These are phyloP conservation scores for Dipodascus albidus DNA, from an alignment of 805 yeast species.

Conservation along the genomic window DNA sequence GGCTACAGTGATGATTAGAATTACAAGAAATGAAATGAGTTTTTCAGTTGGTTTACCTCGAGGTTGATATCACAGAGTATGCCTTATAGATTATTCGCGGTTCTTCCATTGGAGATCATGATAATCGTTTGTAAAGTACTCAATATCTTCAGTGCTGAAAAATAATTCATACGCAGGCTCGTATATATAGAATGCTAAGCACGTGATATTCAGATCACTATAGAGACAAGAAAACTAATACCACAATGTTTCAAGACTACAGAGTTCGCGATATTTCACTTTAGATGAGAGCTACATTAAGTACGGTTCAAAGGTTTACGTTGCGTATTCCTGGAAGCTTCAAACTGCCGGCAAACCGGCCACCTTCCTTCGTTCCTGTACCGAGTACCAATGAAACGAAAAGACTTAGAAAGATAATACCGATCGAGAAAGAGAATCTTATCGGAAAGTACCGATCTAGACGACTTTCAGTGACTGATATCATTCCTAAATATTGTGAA, in stretches of 20 bases:
- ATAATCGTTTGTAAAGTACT: background rate
- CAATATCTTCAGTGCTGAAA: background rate
- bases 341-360: background rate
- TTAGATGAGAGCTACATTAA: background rate
- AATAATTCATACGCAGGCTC: background rate
- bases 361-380: background rate
- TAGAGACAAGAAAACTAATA: too few species aligned
- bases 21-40: background rate
- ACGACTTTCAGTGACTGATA: background rate
- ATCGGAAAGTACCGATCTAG: background rate
- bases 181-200: background rate
- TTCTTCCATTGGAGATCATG: background rate
- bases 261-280: background rate
- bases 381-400: background rate
- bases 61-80: background rate
- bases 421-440: background rate
- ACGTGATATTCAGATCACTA: background rate
- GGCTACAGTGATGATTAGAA: background rate
- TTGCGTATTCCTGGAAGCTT: background rate
- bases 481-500: background rate
- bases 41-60: background rate
- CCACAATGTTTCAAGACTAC: background rate
- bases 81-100: background rate
- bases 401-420: background rate
- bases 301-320: background rate